These are phyloP conservation scores for Kuraishia piskuri DNA, from an alignment of 805 yeast genomes.

Conservation along the genomic window DNA sequence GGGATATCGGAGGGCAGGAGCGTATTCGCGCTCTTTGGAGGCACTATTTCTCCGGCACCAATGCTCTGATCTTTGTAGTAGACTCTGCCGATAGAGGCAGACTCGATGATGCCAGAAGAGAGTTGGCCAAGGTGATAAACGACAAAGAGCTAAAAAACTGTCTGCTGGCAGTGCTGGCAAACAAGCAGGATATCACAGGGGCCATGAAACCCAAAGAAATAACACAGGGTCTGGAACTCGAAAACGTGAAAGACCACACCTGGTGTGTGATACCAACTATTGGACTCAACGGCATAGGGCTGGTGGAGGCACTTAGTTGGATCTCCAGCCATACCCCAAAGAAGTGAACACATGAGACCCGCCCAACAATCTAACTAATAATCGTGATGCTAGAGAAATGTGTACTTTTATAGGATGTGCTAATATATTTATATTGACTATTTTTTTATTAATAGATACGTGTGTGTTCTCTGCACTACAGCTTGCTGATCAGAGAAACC, in stretches of 20 bases:
- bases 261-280: conserved; percentile 93
- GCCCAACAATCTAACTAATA: background rate
- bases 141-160: conserved; percentile 83
- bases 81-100: conserved; percentile 72
- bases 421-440: too few relatives aligned
- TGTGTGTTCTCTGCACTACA: background rate
- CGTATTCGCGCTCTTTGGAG: conserved; percentile 90
- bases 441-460: too few relatives aligned
- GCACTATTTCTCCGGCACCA: conserved; percentile 89
- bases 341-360: background rate
- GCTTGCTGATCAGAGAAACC: background rate
- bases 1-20: conserved; percentile 96
- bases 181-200: conserved; percentile 72
- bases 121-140: conserved; percentile 65
- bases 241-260: conserved; percentile 52
- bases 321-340: conserved; percentile 44
- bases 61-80: conserved; percentile 84
- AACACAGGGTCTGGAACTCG: conserved; percentile 62
- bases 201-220: conserved; percentile 75
- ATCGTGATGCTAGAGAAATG: background rate
- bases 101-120: conserved; percentile 69
- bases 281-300: conserved; percentile 85
- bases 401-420: background rate
- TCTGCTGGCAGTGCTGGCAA: conserved; percentile 76
- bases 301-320: conserved; percentile 85